Conservation (phyloP, 805 yeast species). For the Komagataella phaffii region DNA sequence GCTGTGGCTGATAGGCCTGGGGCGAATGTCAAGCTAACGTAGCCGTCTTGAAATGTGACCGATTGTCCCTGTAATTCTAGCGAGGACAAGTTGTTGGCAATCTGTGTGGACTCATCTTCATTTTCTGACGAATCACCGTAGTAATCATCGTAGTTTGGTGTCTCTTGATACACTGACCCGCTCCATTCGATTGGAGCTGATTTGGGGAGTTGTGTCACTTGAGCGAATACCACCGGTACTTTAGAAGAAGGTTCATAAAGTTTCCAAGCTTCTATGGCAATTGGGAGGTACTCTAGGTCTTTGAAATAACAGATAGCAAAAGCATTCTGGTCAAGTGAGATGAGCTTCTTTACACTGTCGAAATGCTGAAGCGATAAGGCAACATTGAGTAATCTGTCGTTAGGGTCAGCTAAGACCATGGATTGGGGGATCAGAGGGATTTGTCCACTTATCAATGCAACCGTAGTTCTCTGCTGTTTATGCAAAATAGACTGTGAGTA, state of each 20-base stretch:
- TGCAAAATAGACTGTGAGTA: constrained; percentile 75
- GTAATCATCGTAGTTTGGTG: constrained; percentile 19
- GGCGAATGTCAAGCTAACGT: background rate
- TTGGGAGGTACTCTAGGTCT: constrained; percentile 12
- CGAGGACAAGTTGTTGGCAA: background rate
- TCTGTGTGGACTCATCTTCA: constrained; percentile 1
- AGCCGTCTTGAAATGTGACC: background rate
- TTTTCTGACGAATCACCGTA: constrained; percentile 27
- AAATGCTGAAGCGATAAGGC: constrained; percentile 66
- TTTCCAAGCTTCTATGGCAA: constrained; percentile 30
- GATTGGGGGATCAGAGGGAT: constrained; percentile 69
- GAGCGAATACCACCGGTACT: constrained; percentile 22
- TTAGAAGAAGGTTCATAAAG: constrained; percentile 18
- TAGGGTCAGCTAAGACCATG: constrained; percentile 33
- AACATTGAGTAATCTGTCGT: constrained; percentile 20
- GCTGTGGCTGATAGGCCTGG: background rate
- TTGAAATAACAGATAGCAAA: constrained; percentile 45
- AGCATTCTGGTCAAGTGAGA: constrained; percentile 30
- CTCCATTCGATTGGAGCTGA: constrained; percentile 66
- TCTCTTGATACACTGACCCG: constrained; percentile 37
- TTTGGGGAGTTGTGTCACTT: constrained; percentile 47
- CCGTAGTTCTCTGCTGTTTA: constrained; percentile 20
- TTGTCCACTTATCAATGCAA: constrained; percentile 74
- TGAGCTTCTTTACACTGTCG: constrained; percentile 42
- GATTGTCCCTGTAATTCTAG: background rate